Conservation (phyloP, 2,329 filamentous ascomycete genomes). For the Microascus cirrosus region DNA sequence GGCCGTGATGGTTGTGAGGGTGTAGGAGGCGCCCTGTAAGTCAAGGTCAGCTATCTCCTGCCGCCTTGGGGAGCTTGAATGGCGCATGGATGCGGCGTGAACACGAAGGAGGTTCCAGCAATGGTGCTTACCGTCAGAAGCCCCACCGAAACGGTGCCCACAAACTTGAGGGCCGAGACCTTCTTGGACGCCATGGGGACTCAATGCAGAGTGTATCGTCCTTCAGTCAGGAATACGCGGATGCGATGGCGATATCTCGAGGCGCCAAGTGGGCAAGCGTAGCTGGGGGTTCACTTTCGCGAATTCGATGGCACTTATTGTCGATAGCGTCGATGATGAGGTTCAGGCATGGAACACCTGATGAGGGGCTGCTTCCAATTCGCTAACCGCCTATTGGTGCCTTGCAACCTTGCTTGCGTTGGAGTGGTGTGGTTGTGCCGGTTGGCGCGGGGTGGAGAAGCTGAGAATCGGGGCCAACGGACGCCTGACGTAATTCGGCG, state of each 20-base stretch:
- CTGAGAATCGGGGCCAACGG: background rate
- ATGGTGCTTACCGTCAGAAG: slow-evolving; percentile 65
- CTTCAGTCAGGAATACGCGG: background rate
- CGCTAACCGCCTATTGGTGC: background rate
- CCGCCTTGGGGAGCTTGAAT: background rate
- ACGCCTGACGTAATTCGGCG: background rate
- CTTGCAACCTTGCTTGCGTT: background rate
- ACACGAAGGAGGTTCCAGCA: background rate
- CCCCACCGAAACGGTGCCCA: slow-evolving; percentile 81
- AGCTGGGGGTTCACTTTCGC: background rate
- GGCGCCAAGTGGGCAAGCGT: background rate
- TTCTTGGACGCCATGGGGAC: slow-evolving; percentile 52
- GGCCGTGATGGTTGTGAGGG: slow-evolving; percentile 65
- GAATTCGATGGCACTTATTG: background rate
- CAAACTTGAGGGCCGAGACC: slow-evolving; percentile 77
- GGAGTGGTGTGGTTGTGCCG: background rate
- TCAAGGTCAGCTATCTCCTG: background rate
- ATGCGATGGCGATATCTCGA: background rate
- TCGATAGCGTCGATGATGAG: background rate
- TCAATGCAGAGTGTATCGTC: background rate
- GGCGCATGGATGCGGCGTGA: background rate
- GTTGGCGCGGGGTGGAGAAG: background rate
- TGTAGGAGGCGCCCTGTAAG: slow-evolving; percentile 74
- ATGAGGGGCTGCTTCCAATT: background rate
- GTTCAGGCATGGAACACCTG: background rate